phyloP scores from a whole-genome alignment of 495 filamentous ascomycete genomes.

The Friedmanniomyces simplex region DNA sequence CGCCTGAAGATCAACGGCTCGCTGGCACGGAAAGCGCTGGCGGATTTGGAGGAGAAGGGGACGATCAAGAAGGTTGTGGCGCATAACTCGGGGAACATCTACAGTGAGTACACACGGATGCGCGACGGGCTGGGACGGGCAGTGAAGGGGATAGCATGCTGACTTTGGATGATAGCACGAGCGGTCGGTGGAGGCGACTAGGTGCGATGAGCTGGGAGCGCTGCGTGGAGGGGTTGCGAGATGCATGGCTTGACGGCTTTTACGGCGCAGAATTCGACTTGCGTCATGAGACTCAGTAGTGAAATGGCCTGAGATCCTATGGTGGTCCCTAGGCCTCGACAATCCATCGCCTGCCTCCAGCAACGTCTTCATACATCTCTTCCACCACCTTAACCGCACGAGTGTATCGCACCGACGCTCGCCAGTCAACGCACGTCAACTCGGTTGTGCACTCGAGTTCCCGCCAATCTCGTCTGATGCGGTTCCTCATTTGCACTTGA shows the following conservation, averaged over 20 bases:
- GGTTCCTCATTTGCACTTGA: too few relatives aligned
- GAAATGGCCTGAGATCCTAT: neutral
- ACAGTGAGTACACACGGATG: slow-evolving; percentile 57
- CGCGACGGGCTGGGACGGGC: neutral
- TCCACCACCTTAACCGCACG: too few relatives aligned
- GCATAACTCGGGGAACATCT: slow-evolving; percentile 96
- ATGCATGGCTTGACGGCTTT: neutral
- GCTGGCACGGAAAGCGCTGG: slow-evolving; percentile 78
- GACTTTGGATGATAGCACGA: slow-evolving; percentile 22
- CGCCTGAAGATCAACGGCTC: slow-evolving; percentile 99
- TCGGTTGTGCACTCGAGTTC: too few relatives aligned
- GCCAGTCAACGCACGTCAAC: too few relatives aligned
- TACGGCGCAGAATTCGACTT: neutral
- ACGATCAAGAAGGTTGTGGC: slow-evolving; percentile 96
- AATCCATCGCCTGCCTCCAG: too few relatives aligned
- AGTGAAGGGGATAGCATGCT: neutral
- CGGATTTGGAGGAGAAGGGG: slow-evolving; percentile 94
- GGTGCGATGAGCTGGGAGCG: neutral
- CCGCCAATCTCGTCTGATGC: too few relatives aligned
- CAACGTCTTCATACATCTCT: too few relatives aligned
- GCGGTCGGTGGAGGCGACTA: slow-evolving; percentile 25
- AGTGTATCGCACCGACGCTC: too few relatives aligned
- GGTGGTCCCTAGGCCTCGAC: too few relatives aligned
- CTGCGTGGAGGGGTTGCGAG: neutral
- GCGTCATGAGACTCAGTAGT: neutral